These are phyloP conservation scores for Microbotryomycetes sp. DNA, from an alignment of 1,284 basidiomycete genomes.

Conservation along the genomic window DNA sequence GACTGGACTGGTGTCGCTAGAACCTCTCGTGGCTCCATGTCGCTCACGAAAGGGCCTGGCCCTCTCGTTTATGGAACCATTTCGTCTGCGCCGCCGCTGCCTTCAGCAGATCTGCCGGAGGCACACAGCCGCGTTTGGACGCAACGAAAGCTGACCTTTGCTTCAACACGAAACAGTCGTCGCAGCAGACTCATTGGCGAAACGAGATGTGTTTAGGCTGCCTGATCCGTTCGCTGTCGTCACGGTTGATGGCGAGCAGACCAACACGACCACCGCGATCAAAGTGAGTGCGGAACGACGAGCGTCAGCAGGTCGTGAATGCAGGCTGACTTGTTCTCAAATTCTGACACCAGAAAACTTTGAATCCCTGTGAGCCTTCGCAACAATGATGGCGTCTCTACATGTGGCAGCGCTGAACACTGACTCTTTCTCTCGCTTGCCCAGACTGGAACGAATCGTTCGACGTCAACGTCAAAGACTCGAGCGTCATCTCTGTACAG, in stretches of 20 bases:
- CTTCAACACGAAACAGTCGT: no score
- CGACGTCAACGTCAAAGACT: slow-evolving; percentile 81
- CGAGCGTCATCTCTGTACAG: slow-evolving; percentile 84
- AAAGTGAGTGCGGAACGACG: slow-evolving; percentile 48
- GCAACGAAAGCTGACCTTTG: no score
- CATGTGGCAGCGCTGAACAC: no score
- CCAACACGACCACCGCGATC: slow-evolving; percentile 81
- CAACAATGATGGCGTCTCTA: no score
- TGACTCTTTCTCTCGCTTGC: neutral
- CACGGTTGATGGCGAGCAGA: slow-evolving; percentile 89
- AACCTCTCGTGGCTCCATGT: no score
- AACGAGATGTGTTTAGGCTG: slow-evolving; percentile 82
- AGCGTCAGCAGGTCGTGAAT: no score
- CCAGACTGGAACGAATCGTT: slow-evolving; percentile 83
- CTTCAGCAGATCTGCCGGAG: no score
- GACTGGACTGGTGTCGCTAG: no score
- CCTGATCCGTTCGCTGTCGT: slow-evolving; percentile 93
- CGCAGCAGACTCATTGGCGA: slow-evolving; percentile 78
- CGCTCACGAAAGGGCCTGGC: no score
- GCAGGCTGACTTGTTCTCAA: neutral
- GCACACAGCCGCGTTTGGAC: no score
- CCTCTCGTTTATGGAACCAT: no score
- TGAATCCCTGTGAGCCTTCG: slow-evolving; percentile 60
- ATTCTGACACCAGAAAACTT: slow-evolving; percentile 51
- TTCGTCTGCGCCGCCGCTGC: no score